Conservation (phyloP, 169 alveolate genomes). For the Perkinsus chesapeaki region DNA sequence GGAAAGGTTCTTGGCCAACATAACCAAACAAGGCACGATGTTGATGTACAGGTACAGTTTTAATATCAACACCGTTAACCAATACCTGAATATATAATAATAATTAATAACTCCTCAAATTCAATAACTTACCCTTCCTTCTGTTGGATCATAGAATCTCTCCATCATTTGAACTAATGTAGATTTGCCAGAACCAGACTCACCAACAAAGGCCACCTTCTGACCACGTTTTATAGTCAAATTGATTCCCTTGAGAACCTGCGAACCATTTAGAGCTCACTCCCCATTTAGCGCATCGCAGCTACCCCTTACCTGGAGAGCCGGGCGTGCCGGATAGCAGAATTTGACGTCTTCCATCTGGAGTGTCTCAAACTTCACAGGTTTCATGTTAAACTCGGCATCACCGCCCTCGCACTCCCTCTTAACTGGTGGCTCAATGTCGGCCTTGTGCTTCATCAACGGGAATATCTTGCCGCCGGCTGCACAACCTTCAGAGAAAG, state of each 20-base stretch:
- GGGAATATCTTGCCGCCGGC: background rate
- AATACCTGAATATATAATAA: background rate
- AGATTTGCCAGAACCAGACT: conserved; percentile 94
- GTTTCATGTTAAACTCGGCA: conserved; percentile 12
- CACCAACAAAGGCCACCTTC: conserved; percentile 80
- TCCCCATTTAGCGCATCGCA: conserved; percentile 8
- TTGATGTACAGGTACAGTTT: background rate
- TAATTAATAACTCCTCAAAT: conserved; percentile 49
- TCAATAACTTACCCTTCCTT: conserved; percentile 31
- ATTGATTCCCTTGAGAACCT: background rate
- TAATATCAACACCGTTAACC: background rate
- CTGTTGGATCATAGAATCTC: conserved; percentile 70
- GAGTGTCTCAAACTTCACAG: conserved; percentile 20
- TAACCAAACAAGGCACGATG: conserved; percentile 61
- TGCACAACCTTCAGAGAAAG: background rate
- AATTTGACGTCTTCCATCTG: conserved; percentile 49
- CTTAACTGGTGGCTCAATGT: background rate
- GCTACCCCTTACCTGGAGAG: background rate
- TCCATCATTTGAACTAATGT: conserved; percentile 83
- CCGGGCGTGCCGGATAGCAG: conserved; percentile 46
- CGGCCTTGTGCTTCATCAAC: background rate
- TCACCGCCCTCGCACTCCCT: conserved; percentile 19
- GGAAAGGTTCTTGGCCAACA: conserved; percentile 75
- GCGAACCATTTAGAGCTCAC: conserved; percentile 30
- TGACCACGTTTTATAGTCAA: conserved; percentile 68